Evolutionary conservation across 2,329 filamentous ascomycete species (phyloP).

Genomic region (Aureobasidium vineae): DNA sequence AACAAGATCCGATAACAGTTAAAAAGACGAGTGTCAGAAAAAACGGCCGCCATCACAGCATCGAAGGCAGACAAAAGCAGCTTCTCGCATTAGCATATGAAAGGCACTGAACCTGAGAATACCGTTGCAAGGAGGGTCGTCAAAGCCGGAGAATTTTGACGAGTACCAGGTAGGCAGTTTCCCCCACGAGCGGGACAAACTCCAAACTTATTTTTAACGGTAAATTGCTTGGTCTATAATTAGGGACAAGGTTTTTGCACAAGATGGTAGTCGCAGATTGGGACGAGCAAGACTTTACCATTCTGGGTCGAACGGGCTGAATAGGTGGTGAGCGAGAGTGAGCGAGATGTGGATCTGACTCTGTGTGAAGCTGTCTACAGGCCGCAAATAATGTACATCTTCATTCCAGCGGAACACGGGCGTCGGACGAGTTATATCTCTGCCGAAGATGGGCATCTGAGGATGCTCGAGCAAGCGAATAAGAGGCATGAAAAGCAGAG

Average conservation of each 20-base stretch:
- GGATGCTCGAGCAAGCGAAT: slow-evolving; percentile 11
- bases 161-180: not conserved
- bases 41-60: not conserved
- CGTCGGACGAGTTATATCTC: not conserved
- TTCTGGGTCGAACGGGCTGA: slow-evolving; percentile 1
- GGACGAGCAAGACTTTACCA: not conserved
- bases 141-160: slow-evolving; percentile 4
- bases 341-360: slow-evolving; percentile 13
- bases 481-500: not conserved
- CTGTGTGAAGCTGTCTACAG: not conserved
- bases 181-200: slow-evolving; percentile 12
- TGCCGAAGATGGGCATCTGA: not conserved
- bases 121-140: slow-evolving; percentile 10
- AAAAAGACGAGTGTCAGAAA: not conserved
- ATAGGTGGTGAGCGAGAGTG: not conserved
- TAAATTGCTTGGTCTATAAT: slow-evolving; percentile 16
- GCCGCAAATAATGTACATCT: not conserved
- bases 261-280: not conserved
- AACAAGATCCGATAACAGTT: not conserved
- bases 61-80: not conserved
- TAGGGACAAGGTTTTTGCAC: slow-evolving; percentile 11
- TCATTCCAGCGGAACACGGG: not conserved
- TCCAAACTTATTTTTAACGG: slow-evolving; percentile 20
- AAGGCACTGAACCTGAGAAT: slow-evolving; percentile 9
- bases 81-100: slow-evolving; percentile 10